These are phyloP conservation scores for Ogataea degrootiae DNA, from an alignment of 805 yeast genomes.

Conservation along the genomic window DNA sequence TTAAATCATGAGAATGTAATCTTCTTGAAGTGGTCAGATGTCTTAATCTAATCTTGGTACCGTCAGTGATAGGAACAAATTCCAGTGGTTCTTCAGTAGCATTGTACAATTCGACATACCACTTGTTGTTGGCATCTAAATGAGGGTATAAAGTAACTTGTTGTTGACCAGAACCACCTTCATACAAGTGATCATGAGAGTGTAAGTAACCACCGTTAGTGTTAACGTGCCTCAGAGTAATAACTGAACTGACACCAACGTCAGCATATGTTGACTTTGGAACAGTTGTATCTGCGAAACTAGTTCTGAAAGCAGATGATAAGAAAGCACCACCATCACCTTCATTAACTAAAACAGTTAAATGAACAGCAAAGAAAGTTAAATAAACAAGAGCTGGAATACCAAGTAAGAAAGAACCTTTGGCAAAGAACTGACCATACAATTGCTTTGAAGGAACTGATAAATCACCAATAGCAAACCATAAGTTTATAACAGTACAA, in stretches of 20 bases:
- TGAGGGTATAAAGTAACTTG: slow-evolving; percentile 80
- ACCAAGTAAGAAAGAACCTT: slow-evolving; percentile 52
- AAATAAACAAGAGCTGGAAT: slow-evolving; percentile 56
- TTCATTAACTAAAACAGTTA: slow-evolving; percentile 49
- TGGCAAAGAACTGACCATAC: slow-evolving; percentile 41
- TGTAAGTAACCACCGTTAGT: slow-evolving; percentile 80
- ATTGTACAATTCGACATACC: slow-evolving; percentile 67
- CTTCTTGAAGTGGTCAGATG: slow-evolving; percentile 58
- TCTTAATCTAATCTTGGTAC: slow-evolving; percentile 63
- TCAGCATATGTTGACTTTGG: slow-evolving; percentile 56
- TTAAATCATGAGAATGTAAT: slow-evolving; percentile 79
- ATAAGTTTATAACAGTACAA: slow-evolving; percentile 54
- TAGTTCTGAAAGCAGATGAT: slow-evolving; percentile 66
- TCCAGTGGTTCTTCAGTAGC: slow-evolving; percentile 49
- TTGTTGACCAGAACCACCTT: slow-evolving; percentile 80
- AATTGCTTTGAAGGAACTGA: slow-evolving; percentile 41
- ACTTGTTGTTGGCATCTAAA: slow-evolving; percentile 66
- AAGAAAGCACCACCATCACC: slow-evolving; percentile 72
- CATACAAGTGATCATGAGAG: slow-evolving; percentile 68
- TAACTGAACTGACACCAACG: slow-evolving; percentile 68
- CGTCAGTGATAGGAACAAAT: slow-evolving; percentile 61
- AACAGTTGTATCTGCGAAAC: slow-evolving; percentile 54
- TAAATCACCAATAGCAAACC: slow-evolving; percentile 73
- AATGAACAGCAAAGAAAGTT: slow-evolving; percentile 59
- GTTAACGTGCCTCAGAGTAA: slow-evolving; percentile 62